Percentiles rank a stretch among this genome's conserved stretches.
Conservation (phyloP, 331 rosid species). For the Acacia pycnantha region DNA sequence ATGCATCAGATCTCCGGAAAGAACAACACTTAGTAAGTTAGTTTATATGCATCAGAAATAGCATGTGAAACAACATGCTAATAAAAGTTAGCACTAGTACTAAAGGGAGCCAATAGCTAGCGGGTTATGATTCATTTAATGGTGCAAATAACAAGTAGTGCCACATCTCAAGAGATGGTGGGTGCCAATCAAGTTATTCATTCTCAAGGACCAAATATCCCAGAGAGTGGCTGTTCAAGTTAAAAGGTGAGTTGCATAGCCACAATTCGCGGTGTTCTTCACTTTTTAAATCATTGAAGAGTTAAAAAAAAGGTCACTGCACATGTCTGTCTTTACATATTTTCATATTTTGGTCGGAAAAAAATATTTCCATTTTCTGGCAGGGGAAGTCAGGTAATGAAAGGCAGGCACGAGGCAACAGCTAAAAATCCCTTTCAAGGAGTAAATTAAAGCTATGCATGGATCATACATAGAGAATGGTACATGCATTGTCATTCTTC, state of each 20-base stretch:
- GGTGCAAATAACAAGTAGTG: neutral
- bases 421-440: neutral
- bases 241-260: neutral
- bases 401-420: neutral
- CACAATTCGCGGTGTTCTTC: neutral
- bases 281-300: neutral
- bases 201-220: neutral
- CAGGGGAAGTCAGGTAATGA: neutral
- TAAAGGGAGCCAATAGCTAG: neutral
- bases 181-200: neutral
- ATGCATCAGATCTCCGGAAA: neutral
- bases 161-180: neutral
- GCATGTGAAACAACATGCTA: neutral
- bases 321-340: neutral
- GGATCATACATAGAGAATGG: neutral
- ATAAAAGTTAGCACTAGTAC: neutral
- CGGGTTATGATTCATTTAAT: neutral
- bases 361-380: neutral
- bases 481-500: neutral
- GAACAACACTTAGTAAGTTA: neutral
- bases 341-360: neutral
- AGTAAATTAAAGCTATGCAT: neutral
- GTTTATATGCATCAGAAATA: constrained; percentile 14
- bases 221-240: neutral
- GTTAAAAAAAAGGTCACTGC: neutral